Evolutionary conservation across 225 moss, liverwort and hornwort genomes (phyloP).

Genomic region (Ulota crispa): DNA sequence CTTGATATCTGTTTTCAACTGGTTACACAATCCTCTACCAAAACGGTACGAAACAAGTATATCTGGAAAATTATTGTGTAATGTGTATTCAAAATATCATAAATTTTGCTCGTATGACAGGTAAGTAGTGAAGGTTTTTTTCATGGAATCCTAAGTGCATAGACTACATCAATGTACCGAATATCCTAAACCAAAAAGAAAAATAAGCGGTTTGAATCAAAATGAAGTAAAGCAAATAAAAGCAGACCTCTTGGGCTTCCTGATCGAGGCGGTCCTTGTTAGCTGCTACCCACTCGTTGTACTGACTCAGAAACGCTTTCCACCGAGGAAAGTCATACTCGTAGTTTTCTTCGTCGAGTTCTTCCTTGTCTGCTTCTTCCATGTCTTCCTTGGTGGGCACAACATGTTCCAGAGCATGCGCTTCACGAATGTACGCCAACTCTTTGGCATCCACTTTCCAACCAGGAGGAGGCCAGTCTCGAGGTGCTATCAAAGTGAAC

Average conservation of each 20-base stretch:
- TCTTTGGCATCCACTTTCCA: constrained; percentile 96
- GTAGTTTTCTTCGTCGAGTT: constrained; percentile 47
- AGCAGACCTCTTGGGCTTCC: constrained; percentile 75
- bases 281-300: constrained; percentile 84
- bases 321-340: constrained; percentile 64
- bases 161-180: not conserved
- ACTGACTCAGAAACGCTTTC: constrained; percentile 87
- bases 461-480: constrained; percentile 97
- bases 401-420: constrained; percentile 52
- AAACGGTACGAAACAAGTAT: not conserved
- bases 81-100: not conserved
- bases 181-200: not conserved
- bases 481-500: constrained; percentile 73
- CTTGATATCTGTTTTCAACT: not conserved
- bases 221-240: not conserved
- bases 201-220: not conserved
- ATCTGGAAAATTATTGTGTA: no score
- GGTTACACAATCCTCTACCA: not conserved
- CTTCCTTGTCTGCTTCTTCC: constrained; percentile 49
- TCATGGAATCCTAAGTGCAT: not conserved
- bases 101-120: not conserved
- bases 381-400: constrained; percentile 44
- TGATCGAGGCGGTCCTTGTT: constrained; percentile 75
- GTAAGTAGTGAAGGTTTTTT: not conserved
- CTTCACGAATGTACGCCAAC: constrained; percentile 84